phyloP scores from a whole-genome alignment of 2,329 filamentous ascomycete genomes.

The Rugonectria rugulosa region DNA sequence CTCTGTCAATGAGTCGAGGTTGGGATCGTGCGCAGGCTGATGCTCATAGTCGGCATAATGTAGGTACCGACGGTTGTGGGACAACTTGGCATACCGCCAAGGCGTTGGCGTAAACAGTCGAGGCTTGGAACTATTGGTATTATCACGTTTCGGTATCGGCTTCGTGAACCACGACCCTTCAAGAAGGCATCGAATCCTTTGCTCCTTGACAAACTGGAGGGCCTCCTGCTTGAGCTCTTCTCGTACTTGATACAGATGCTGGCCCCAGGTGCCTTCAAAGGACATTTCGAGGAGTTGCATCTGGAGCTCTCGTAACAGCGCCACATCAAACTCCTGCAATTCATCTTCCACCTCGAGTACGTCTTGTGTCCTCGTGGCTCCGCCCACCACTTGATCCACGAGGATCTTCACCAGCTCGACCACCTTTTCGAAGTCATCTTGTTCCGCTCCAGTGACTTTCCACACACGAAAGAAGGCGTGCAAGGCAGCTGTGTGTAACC shows the following conservation, averaged over 20 bases:
- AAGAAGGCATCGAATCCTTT: constrained; percentile 88
- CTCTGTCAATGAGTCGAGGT: constrained; percentile 75
- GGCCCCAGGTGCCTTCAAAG: constrained; percentile 94
- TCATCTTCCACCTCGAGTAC: constrained; percentile 90
- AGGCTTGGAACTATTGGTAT: constrained; percentile 42
- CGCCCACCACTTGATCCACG: constrained; percentile 87
- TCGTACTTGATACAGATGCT: constrained; percentile 87
- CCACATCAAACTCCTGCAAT: constrained; percentile 81
- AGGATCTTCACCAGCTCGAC: constrained; percentile 90
- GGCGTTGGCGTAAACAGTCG: constrained; percentile 59
- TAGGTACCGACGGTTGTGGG: constrained; percentile 87
- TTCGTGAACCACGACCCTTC: constrained; percentile 87
- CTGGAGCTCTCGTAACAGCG: constrained; percentile 81
- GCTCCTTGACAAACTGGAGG: constrained; percentile 95
- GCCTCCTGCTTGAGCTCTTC: constrained; percentile 92
- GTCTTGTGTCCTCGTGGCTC: constrained; percentile 81
- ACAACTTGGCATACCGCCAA: constrained; percentile 88
- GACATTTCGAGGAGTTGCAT: constrained; percentile 92
- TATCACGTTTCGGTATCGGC: constrained; percentile 51
- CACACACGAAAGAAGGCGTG: constrained; percentile 91
- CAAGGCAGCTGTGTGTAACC: constrained; percentile 83
- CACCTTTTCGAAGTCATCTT: constrained; percentile 92
- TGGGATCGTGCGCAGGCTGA: constrained; percentile 70
- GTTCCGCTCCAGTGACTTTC: constrained; percentile 86
- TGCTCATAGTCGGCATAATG: constrained; percentile 87